Base-by-base conservation (phyloP, 176 grass and related monocot genomes). In the Eragrostis curvula region DNA sequence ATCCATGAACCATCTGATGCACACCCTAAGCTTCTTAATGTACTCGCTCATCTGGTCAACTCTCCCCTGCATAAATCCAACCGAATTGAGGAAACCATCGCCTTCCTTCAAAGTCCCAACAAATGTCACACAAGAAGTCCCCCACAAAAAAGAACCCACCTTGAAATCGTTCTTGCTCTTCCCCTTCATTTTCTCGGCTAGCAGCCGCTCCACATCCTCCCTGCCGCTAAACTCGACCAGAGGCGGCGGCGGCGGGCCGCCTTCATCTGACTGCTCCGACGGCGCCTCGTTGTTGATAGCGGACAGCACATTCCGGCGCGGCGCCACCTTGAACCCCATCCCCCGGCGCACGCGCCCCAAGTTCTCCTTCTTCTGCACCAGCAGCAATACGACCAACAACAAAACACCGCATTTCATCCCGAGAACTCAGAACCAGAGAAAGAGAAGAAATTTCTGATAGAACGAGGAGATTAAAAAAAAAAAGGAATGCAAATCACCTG, bases 131-230 rank as follows among this genome's bases (percentile, higher is more conserved):
- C 11, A 48, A 28, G 81, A 11, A 44, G 11, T 23, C 2, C 8
- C 23, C 49, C 20, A n/a, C 18, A n/a, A 27, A 28, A 36, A 58
- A 62, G 15, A 21, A 70, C 13, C 4, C 28, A 96, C 97, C 93
- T 99, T 99, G 73, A 70, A 93, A 66, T 99, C 97, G 79, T 56
- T 96, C 66, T 96, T 99, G 82, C 74, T 64, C 56, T 96, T 99
- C 8, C 78, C 89, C 79, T 88, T 99, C 87, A 96, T 88, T 73
- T 99, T 96, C 93, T 99, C 97, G 42, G 59, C 83, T 8, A 99
- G 85, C n/a, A 99, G 83, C 49, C 52, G 83, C 70, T 99, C 97
- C 23, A 96, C 97, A n/a, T 99, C 93, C 47, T 99, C 93, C 59
- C 94, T 83, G 44, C 84, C 90, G 13, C 32, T 73, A 72, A 99